Conservation (phyloP, 2,329 filamentous ascomycete genomes). For the Fusarium bactridioides region DNA sequence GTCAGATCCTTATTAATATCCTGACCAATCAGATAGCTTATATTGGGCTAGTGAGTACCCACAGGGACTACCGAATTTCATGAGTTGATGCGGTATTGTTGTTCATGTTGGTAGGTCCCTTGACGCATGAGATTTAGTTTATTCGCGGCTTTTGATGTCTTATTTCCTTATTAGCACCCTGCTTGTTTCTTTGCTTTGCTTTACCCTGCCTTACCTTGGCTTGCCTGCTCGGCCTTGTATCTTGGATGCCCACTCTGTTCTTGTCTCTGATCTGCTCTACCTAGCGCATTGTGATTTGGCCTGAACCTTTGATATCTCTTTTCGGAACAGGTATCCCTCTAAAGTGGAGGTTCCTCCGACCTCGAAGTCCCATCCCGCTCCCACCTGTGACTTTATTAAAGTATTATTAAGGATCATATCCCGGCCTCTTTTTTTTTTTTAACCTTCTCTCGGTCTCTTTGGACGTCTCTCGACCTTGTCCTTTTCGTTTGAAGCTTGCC, state of each 20-base stretch:
- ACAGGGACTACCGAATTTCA: no score
- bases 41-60: no score
- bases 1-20: no score
- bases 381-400: slow-evolving; percentile 9
- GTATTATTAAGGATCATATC: slow-evolving; percentile 36
- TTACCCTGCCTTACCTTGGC: not conserved
- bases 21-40: no score
- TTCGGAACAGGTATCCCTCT: slow-evolving; percentile 32
- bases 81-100: no score
- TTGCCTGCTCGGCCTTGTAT: not conserved
- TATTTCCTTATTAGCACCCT: slow-evolving; percentile 16
- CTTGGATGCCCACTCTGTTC: not conserved
- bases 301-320: slow-evolving; percentile 15
- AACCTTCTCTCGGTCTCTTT: not conserved
- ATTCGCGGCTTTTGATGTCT: not conserved
- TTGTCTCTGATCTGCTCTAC: slow-evolving; percentile 23
- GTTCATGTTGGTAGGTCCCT: slow-evolving; percentile 2
- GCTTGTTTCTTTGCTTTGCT: not conserved
- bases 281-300: slow-evolving; percentile 17
- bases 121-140: slow-evolving; percentile 2
- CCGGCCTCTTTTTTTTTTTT: slow-evolving; percentile 6
- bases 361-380: slow-evolving; percentile 6
- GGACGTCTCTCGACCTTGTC: slow-evolving; percentile 3
- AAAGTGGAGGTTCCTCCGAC: slow-evolving; percentile 20
- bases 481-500: not conserved